Percentiles rank a stretch among this genome's conserved stretches.
These are phyloP conservation scores for Coniella lustricola DNA, from an alignment of 2,329 filamentous ascomycete species.

Conservation along the genomic window DNA sequence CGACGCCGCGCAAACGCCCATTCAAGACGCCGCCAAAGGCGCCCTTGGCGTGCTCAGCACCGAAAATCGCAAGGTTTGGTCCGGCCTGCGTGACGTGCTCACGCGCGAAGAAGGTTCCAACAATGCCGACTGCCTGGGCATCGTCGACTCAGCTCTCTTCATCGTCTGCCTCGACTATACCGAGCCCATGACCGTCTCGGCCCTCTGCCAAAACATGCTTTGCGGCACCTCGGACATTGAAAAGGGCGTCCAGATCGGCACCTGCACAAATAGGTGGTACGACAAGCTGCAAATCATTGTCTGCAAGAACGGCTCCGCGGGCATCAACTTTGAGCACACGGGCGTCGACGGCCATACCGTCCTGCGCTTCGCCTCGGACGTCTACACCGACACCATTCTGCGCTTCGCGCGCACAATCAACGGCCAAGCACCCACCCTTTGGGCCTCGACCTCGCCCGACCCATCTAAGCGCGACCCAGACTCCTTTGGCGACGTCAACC, in stretches of 20 bases:
- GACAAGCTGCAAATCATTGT: slow-evolving; percentile 99
- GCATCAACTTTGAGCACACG: slow-evolving; percentile 99
- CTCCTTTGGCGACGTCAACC: slow-evolving; percentile 88
- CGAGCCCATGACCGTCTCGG: slow-evolving; percentile 70
- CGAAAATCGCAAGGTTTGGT: slow-evolving; percentile 95
- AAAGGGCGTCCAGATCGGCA: slow-evolving; percentile 90
- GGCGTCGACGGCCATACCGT: slow-evolving; percentile 97
- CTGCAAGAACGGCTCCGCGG: slow-evolving; percentile 95
- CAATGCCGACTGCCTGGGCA: slow-evolving; percentile 91
- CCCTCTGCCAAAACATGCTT: slow-evolving; percentile 97
- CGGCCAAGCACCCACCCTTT: slow-evolving; percentile 81
- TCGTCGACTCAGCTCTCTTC: slow-evolving; percentile 91
- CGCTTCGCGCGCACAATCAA: slow-evolving; percentile 95
- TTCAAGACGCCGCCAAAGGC: slow-evolving; percentile 91
- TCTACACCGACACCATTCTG: slow-evolving; percentile 96
- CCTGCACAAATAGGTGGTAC: slow-evolving; percentile 98
- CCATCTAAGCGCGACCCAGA: slow-evolving; percentile 85
- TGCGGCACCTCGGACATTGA: slow-evolving; percentile 90
- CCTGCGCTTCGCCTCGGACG: slow-evolving; percentile 86
- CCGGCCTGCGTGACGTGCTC: slow-evolving; percentile 78
- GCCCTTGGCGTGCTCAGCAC: slow-evolving; percentile 90
- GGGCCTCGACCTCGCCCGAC: slow-evolving; percentile 85
- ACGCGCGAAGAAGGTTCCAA: slow-evolving; percentile 82
- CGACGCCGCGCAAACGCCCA: slow-evolving; percentile 81
- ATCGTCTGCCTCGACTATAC: slow-evolving; percentile 89